Percentiles rank a stretch among this genome's conserved stretches.
Conservation (phyloP, 257 asterid genomes). For the Nicotiana tomentosiformis region DNA sequence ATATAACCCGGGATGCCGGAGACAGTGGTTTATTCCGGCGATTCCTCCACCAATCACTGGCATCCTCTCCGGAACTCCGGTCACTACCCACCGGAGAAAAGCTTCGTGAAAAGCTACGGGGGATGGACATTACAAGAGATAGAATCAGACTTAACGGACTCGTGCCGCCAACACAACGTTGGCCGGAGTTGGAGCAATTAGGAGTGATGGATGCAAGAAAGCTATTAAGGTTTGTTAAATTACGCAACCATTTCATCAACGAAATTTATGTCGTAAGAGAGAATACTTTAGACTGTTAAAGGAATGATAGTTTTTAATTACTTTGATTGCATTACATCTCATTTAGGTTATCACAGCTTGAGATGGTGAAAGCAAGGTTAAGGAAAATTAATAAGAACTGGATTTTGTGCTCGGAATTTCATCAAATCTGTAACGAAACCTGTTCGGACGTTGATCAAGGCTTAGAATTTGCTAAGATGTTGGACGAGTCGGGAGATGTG, state of each 20-base stretch:
- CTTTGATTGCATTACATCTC: no score
- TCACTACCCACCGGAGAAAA: constrained; percentile 6
- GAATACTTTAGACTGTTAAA: no score
- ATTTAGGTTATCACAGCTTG: constrained; percentile 2
- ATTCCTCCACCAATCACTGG: constrained; percentile 2
- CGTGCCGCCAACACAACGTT: background rate
- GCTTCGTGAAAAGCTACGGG: background rate
- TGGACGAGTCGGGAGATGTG: constrained; percentile 19
- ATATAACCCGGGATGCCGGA: background rate
- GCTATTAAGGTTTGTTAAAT: background rate
- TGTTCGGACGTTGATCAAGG: constrained; percentile 11
- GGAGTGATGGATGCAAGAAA: constrained; percentile 4
- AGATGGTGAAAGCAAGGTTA: constrained; percentile 8
- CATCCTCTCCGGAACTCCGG: background rate
- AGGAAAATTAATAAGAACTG: background rate
- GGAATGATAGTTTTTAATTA: no score
- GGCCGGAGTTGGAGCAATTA: no score
- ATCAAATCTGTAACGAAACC: constrained; percentile 11
- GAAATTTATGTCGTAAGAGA: no score
- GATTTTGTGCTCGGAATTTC: constrained; percentile 6
- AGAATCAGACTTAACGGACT: constrained; percentile 1
- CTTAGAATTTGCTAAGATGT: constrained; percentile 5
- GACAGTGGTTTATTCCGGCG: background rate
- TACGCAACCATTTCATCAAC: no score
- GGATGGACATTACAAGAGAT: background rate